Base-by-base conservation (phyloP, 2,329 filamentous ascomycete species). In the Neopestalotiopsis rosae region DNA sequence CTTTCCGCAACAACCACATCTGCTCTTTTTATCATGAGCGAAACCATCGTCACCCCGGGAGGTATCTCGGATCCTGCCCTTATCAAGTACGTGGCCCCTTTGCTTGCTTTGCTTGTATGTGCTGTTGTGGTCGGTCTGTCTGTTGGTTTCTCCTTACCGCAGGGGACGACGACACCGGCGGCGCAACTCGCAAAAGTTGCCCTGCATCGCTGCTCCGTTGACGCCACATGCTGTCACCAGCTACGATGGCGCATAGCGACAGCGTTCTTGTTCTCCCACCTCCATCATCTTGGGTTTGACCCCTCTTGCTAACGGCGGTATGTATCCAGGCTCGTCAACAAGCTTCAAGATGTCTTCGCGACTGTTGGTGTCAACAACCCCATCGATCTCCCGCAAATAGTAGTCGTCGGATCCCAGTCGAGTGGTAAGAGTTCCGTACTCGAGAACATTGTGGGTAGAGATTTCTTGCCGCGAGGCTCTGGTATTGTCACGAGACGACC, bases 321-420 rank as follows among this genome's bases (percentile, higher is more conserved):
- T 62, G 63, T 70, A 67, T 71, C 67, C 76, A 91, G 89, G 78
- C 92, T 98, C 76, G 96, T 99, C 81, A 99, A 99, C 88, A 98
- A 97, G 87, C 91, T 99, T 62, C 96, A 99, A 82, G 96, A 99
- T 94, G 96, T 99, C 76, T 99, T 99, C 81, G 92, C 95, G 71
- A 98, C 96, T 57, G 96, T 99, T 76, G 96, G 96, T 76, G 96
- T 98, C 78, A 96, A 97, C 89, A 99, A 99, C 84, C 96, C 96
- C 71, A 99, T 99, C 87, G 96, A 99, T 86, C 85, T 99, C 72
- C 96, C 96, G 67, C 96, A 99, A 86, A 99, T 99, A 81, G 95
- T 92, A 75, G 96, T 99, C 75, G 96, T 99, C 69, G 96, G 96
- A 79, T 98, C 95, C 82, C 96, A 99, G 86, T 99, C 96, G 24